Conservation (phyloP, 2,329 filamentous ascomycete genomes). For the Colletotrichum melonis region DNA sequence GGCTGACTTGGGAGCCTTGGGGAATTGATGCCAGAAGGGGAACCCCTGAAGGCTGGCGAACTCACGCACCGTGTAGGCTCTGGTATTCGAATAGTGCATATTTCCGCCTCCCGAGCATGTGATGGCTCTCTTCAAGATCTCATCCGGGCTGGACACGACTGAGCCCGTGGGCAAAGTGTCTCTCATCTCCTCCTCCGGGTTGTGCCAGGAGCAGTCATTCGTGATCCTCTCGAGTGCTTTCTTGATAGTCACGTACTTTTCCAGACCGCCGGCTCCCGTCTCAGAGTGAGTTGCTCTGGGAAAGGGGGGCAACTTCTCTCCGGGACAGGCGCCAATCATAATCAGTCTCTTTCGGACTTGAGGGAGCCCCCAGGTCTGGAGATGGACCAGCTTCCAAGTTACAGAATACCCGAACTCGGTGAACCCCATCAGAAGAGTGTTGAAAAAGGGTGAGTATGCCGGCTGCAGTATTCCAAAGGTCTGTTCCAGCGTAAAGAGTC, state of each 20-base stretch:
- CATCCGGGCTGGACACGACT: slow-evolving; percentile 51
- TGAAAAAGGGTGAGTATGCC: slow-evolving; percentile 66
- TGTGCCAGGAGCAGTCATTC: slow-evolving; percentile 49
- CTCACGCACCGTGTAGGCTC: slow-evolving; percentile 76
- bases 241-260: slow-evolving; percentile 56
- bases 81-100: slow-evolving; percentile 72
- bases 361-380: slow-evolving; percentile 62
- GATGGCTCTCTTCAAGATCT: slow-evolving; percentile 66
- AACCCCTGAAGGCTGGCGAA: slow-evolving; percentile 78
- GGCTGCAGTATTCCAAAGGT: slow-evolving; percentile 73
- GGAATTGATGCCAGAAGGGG: slow-evolving; percentile 70
- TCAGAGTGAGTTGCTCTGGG: slow-evolving; percentile 70
- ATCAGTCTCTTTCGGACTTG: slow-evolving; percentile 64
- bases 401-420: slow-evolving; percentile 75
- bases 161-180: slow-evolving; percentile 50
- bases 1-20: slow-evolving; percentile 40
- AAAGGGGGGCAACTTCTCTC: slow-evolving; percentile 75
- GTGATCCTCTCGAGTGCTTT: slow-evolving; percentile 53
- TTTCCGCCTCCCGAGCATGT: slow-evolving; percentile 73
- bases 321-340: slow-evolving; percentile 72
- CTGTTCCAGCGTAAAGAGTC: slow-evolving; percentile 83
- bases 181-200: slow-evolving; percentile 40
- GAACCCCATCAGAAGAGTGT: slow-evolving; percentile 71
- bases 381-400: slow-evolving; percentile 71
- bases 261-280: slow-evolving; percentile 44